These are phyloP conservation scores for Elsinoe batatas DNA, from an alignment of 2,329 filamentous ascomycete species.

Conservation along the genomic window DNA sequence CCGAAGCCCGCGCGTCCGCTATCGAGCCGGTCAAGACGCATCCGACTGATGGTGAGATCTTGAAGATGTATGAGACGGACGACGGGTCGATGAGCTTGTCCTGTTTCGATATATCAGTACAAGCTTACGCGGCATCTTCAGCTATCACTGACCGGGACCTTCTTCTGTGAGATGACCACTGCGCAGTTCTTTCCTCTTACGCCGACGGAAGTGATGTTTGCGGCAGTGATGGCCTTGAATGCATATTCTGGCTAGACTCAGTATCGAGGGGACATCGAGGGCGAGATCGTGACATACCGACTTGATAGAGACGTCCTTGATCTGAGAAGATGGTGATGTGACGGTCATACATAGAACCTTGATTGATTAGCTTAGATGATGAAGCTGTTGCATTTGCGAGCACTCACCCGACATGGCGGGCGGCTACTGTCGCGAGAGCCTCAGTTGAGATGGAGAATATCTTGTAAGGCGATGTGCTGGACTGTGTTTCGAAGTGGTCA, in stretches of 20 bases:
- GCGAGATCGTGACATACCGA: constrained; percentile 58
- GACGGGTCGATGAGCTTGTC: constrained; percentile 98
- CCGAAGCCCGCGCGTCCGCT: constrained; percentile 87
- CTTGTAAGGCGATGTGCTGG: background rate
- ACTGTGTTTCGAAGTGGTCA: background rate
- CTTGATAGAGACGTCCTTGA: constrained; percentile 97
- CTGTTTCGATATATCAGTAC: constrained; percentile 38
- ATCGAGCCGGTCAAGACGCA: constrained; percentile 99
- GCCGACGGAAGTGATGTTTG: constrained; percentile 97
- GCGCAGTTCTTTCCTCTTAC: constrained; percentile 94
- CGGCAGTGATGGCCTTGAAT: constrained; percentile 98
- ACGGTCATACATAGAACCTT: constrained; percentile 87
- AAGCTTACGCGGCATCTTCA: background rate
- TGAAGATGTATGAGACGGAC: constrained; percentile 96
- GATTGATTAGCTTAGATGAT: constrained; percentile 17
- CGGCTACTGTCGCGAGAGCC: background rate
- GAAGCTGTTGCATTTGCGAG: background rate
- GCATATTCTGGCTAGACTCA: constrained; percentile 71
- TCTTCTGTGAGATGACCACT: constrained; percentile 97
- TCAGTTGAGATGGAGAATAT: background rate
- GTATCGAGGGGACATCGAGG: constrained; percentile 12
- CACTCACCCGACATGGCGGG: constrained; percentile 34
- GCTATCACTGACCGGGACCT: constrained; percentile 71
- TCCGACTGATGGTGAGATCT: constrained; percentile 87
- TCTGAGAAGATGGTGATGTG: constrained; percentile 99